Conservation (phyloP, 192 early-diverging fungal species). For the Coemansia sp. region DNA sequence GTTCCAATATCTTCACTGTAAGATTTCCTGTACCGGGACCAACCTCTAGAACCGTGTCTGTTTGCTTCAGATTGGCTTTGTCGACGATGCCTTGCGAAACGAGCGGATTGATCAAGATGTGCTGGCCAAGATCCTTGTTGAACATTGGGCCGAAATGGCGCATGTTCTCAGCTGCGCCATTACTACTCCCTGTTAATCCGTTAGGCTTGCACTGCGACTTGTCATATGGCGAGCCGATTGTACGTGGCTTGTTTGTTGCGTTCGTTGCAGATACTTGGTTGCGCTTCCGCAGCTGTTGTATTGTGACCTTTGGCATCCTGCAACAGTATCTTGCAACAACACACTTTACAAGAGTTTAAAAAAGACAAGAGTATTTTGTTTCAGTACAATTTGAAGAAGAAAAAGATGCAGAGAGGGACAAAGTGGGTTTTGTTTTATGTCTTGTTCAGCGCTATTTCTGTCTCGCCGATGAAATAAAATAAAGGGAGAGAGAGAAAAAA, state of each 20-base stretch:
- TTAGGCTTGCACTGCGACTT: conserved; percentile 15
- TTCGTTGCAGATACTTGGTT: conserved; percentile 49
- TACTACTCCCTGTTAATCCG: conserved; percentile 5
- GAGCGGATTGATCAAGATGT: conserved; percentile 97
- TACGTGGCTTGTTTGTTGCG: conserved; percentile 40
- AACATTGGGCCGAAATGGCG: conserved; percentile 83
- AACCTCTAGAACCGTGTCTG: conserved; percentile 86
- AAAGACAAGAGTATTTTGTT: background rate
- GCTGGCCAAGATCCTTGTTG: conserved; percentile 97
- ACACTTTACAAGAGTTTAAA: background rate
- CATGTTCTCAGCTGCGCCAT: conserved; percentile 19
- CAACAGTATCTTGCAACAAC: background rate
- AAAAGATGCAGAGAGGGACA: background rate
- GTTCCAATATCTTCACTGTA: conserved; percentile 89
- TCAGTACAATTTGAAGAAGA: background rate
- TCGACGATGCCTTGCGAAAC: conserved; percentile 96
- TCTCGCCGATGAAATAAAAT: no score
- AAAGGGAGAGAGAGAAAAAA: no score
- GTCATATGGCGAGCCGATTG: conserved; percentile 47
- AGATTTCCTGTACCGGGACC: conserved; percentile 99
- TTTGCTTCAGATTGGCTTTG: conserved; percentile 73
- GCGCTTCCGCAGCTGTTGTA: conserved; percentile 54
- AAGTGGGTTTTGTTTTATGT: no score
- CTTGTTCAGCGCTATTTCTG: no score
- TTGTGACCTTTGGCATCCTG: conserved; percentile 56